These are phyloP conservation scores for Gossypium longicalyx DNA, from an alignment of 345 rosid genomes.

Conservation along the genomic window DNA sequence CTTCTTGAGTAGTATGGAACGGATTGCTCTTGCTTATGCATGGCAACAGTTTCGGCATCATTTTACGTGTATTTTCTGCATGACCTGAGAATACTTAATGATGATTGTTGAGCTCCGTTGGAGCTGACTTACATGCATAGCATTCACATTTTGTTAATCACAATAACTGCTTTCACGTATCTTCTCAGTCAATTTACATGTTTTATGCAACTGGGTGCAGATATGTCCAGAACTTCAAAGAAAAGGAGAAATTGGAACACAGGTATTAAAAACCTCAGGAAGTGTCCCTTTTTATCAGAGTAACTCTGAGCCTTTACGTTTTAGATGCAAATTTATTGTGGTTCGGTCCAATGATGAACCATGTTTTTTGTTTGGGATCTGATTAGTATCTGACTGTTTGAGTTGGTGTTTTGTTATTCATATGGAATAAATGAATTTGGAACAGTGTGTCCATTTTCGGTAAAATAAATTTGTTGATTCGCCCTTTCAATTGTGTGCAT, in stretches of 20 bases:
- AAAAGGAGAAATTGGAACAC: conserved; percentile 42
- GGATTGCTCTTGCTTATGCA: background rate
- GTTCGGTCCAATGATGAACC: background rate
- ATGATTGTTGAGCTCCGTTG: background rate
- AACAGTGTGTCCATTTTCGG: background rate
- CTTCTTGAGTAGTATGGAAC: background rate
- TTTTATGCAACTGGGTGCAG: conserved; percentile 25
- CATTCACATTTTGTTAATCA: background rate
- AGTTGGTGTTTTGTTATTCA: background rate
- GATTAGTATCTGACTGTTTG: background rate
- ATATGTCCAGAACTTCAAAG: conserved; percentile 36
- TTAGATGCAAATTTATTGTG: background rate
- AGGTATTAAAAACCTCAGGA: conserved; percentile 25
- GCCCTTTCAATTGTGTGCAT: background rate
- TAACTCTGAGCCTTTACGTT: background rate
- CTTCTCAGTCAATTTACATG: background rate
- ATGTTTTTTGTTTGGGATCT: background rate
- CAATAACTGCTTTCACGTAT: background rate
- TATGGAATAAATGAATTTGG: conserved; percentile 8
- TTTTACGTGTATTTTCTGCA: background rate
- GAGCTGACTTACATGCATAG: background rate
- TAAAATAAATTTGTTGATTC: conserved; percentile 3
- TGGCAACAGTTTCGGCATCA: background rate
- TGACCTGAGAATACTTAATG: background rate
- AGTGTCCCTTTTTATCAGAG: background rate